Percentiles rank a stretch among this genome's conserved stretches.
These are phyloP conservation scores for Phalaenopsis equestris DNA, from an alignment of 106 monocot genomes.

Conservation along the genomic window DNA sequence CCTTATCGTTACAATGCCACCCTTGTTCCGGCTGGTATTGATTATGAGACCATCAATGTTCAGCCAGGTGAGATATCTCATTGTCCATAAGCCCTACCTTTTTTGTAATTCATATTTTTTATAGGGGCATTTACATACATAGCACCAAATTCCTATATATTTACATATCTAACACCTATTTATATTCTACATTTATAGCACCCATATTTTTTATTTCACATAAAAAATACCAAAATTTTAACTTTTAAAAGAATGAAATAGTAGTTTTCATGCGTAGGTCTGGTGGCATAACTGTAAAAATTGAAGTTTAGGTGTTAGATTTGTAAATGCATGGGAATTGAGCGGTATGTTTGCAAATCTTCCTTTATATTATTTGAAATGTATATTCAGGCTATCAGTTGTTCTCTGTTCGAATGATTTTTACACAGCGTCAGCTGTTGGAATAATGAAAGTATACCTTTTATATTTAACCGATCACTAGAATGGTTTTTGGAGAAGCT, in stretches of 20 bases:
- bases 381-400: not conserved
- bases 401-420: not conserved
- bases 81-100: not conserved
- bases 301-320: too few species aligned
- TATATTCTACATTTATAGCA: too few species aligned
- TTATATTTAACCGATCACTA: not conserved
- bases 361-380: not conserved
- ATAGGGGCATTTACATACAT: too few species aligned
- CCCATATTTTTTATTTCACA: too few species aligned
- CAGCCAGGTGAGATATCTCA: constrained; percentile 29
- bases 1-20: constrained; percentile 50
- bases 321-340: too few species aligned
- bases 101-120: not conserved
- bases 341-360: too few species aligned
- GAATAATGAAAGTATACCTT: not conserved
- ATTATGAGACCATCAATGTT: constrained; percentile 41
- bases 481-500: not conserved
- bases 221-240: too few species aligned
- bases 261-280: too few species aligned
- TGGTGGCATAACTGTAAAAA: too few species aligned
- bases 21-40: constrained; percentile 44
- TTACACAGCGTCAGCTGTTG: not conserved
- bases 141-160: too few species aligned
- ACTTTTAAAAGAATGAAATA: too few species aligned
- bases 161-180: too few species aligned